Conservation (phyloP, 1,139 yeast genomes). For the Magnusiomyces clavatus region DNA sequence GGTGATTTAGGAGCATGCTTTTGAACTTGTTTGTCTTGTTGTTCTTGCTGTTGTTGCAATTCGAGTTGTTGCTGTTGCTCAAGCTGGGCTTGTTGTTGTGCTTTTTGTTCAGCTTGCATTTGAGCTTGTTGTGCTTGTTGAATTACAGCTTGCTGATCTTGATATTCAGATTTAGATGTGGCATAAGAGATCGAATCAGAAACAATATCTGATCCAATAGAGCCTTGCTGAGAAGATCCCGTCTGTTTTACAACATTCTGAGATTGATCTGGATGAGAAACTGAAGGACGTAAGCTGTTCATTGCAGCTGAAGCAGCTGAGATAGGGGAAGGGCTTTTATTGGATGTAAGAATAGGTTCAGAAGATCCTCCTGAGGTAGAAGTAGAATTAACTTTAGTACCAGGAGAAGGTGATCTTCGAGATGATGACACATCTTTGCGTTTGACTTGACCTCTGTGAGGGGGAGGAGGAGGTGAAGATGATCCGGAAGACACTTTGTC, state of each 20-base stretch:
- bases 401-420: constrained; percentile 10
- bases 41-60: constrained; percentile 10
- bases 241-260: background rate
- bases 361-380: constrained; percentile 1
- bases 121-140: background rate
- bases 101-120: background rate
- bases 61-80: constrained; percentile 16
- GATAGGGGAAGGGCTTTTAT: constrained; percentile 13
- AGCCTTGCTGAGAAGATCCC: background rate
- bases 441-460: constrained; percentile 12
- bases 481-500: background rate
- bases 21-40: constrained; percentile 11
- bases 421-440: constrained; percentile 14
- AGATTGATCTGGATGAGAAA: constrained; percentile 12
- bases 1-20: constrained; percentile 1
- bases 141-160: background rate
- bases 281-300: constrained; percentile 11
- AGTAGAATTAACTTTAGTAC: background rate
- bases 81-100: constrained; percentile 4
- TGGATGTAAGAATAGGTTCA: constrained; percentile 6
- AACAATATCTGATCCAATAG: no score
- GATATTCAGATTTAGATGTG: background rate
- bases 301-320: constrained; percentile 9
- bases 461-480: background rate
- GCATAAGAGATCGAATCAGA: no score